Evolutionary conservation across 2,329 filamentous ascomycete species (phyloP).

Genomic region (Exutisphaerella laricina): DNA sequence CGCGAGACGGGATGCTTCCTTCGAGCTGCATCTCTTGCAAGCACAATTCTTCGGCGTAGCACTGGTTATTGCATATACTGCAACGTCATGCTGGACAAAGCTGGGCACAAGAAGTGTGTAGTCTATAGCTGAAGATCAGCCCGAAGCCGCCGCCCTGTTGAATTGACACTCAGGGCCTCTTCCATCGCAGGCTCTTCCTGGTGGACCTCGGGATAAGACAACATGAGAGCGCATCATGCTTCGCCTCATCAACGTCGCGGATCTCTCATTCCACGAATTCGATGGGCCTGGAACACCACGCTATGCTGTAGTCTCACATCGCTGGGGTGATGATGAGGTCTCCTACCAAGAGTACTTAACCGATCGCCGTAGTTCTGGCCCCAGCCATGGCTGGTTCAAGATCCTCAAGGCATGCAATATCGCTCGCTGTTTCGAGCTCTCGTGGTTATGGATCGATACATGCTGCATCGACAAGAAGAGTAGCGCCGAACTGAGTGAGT

Average conservation of each 20-base stretch:
- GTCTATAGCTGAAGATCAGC: too few relatives aligned
- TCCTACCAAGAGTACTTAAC: not conserved
- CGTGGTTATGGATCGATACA: slow-evolving; percentile 20
- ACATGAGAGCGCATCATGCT: not conserved
- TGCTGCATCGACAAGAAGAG: slow-evolving; percentile 22
- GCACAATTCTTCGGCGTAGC: too few relatives aligned
- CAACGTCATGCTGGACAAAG: too few relatives aligned
- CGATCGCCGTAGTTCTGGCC: not conserved
- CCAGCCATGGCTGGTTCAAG: slow-evolving; percentile 5
- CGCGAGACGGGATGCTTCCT: too few relatives aligned
- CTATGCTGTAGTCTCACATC: slow-evolving; percentile 7
- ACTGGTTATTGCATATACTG: too few relatives aligned
- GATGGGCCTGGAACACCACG: not conserved
- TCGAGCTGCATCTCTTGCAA: too few relatives aligned
- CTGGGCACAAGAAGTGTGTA: too few relatives aligned
- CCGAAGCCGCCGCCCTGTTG: too few relatives aligned
- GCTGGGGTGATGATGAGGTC: slow-evolving; percentile 6
- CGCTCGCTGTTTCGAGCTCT: not conserved
- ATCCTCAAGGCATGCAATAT: slow-evolving; percentile 7
- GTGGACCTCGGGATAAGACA: too few relatives aligned
- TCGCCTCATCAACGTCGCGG: slow-evolving; percentile 4
- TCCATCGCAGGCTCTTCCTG: too few relatives aligned
- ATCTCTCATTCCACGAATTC: slow-evolving; percentile 6
- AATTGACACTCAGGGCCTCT: too few relatives aligned
- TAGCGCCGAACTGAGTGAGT: slow-evolving; percentile 17